Conservation (phyloP, 805 yeast genomes). For the Saturnispora quitensis region DNA sequence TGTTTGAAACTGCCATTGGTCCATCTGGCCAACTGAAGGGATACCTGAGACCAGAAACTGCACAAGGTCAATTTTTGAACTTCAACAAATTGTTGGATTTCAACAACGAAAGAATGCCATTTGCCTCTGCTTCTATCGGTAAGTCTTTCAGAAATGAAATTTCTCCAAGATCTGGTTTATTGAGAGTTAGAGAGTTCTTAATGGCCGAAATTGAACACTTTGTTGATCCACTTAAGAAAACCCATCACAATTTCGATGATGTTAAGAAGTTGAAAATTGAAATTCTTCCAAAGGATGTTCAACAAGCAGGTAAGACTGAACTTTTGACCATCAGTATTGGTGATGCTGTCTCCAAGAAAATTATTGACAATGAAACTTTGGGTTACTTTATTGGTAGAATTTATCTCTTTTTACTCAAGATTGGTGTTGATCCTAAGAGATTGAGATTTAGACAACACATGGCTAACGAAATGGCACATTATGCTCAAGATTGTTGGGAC, state of each 20-base stretch:
- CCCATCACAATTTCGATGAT: conserved; percentile 70
- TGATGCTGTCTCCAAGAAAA: conserved; percentile 78
- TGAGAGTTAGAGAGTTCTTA: conserved; percentile 96
- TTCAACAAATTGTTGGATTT: conserved; percentile 87
- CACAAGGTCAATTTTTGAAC: conserved; percentile 98
- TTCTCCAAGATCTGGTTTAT: conserved; percentile 94
- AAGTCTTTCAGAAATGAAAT: conserved; percentile 98
- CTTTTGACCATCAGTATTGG: conserved; percentile 63
- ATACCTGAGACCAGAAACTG: conserved; percentile 96
- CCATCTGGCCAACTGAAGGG: conserved; percentile 97
- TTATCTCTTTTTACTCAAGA: conserved; percentile 69
- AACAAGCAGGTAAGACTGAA: conserved; percentile 74
- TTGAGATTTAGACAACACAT: conserved; percentile 97
- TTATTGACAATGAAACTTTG: conserved; percentile 94
- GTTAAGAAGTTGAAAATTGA: conserved; percentile 64
- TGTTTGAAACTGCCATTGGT: conserved; percentile 99
- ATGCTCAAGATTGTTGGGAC: conserved; percentile 99
- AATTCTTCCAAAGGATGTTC: conserved; percentile 81
- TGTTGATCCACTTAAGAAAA: conserved; percentile 87
- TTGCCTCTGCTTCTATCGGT: conserved; percentile 99
- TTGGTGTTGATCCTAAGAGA: conserved; percentile 80
- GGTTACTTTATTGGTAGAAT: conserved; percentile 97
- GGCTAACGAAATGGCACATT: conserved; percentile 99
- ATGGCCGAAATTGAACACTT: conserved; percentile 99
- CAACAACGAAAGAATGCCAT: conserved; percentile 95